Base-by-base conservation (phyloP, 2,329 filamentous ascomycete species). In the Phaeosphaeria sp. region DNA sequence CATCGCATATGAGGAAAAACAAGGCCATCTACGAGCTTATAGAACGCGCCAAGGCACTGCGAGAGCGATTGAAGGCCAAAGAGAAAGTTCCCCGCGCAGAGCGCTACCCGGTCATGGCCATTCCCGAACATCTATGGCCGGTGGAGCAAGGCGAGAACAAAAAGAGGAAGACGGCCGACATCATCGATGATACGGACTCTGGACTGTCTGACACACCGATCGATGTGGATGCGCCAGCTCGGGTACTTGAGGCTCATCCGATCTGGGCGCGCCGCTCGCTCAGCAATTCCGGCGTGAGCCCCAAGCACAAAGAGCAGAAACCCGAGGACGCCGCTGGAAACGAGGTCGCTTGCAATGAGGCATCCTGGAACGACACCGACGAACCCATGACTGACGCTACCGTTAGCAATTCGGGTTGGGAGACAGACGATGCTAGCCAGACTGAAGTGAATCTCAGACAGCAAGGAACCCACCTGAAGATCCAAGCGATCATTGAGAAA, bases 1-100 rank as follows among this genome's bases (percentile, higher is more conserved):
- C 59, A 3, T 55, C 62, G 9, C 59, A 60, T 39, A 52, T 30
- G 22, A 54, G 42, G 1, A 65, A 65, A 51, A 60, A 59, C 21
- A 54, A 54, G 18, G 51, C 51, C 0, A 41, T 65, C 18, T 54
- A 54, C 17, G 52, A 56, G 10, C 23, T 63, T 23, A 17, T 46
- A n/a, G 23, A 5, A 2, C 49, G 15, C 13, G 57, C 55, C 5
- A 17, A 13, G 3, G 43, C 17, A 7, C 17, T 60, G 17, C 54
- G 57, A 7, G 30, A 1, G 13, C 41, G 21, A 9, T 1, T 48
- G 10, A 43, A 22, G 13, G 11, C 20, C 1, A 22, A 39, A 17
- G 49, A 33, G 47, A 58, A 50, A 6, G 11, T 58, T 2, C 23
- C 55, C 54, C 42, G 58, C 48, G 47, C 41, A 18, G 41, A 50